Base-by-base conservation (phyloP, 306 rosid genomes). In the Comarum palustre region DNA sequence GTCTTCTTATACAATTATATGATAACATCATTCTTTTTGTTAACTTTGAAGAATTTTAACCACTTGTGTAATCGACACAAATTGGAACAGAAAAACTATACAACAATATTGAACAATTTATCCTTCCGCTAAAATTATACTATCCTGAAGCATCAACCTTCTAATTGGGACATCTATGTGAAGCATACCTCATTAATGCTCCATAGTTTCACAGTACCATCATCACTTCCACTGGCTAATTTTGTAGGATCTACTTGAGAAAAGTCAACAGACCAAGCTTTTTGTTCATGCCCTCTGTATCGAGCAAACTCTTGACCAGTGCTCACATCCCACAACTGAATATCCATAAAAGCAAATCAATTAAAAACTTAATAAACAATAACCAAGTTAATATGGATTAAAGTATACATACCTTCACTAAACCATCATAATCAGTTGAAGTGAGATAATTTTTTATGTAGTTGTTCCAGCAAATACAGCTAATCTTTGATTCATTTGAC, bases 251-350 rank as follows among this genome's bases (percentile, higher is more conserved):
- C 79, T 22, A 87, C 91, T 25, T 25, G 84, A 73, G 97, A 89
- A 76, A 93, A 93, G 84, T 93, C 98, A 65, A 93, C 92, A 42
- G 97, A 93, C 98, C 98, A 91, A 46, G 97, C 98, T 90, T 93
- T 91, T 80, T 68, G 88, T 71, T 67, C 87, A 72, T 93, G 98
- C 80, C 85, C 96, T 32, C 68, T 84, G 87, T 79, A 89, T 77
- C 84, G 88, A 86, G 88, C 73, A 82, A 89, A 84, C 73, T 68
- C 90, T 81, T 87, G 96, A 77, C 98, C 97, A 5, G 96, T 89
- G 74, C 83, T 73, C 69, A 96, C 97, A 86, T 93, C 98, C 98
- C 98, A 91, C 80, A 93, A 75, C 98, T 93, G 85, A 89, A 89
- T 83, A 72, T 46, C 72, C 73, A 83, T 66, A 43, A 54, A 82